Percentiles rank a stretch among this genome's conserved stretches.
These are phyloP conservation scores for Capsicum chinense DNA, from an alignment of 257 asterid species.

Conservation along the genomic window DNA sequence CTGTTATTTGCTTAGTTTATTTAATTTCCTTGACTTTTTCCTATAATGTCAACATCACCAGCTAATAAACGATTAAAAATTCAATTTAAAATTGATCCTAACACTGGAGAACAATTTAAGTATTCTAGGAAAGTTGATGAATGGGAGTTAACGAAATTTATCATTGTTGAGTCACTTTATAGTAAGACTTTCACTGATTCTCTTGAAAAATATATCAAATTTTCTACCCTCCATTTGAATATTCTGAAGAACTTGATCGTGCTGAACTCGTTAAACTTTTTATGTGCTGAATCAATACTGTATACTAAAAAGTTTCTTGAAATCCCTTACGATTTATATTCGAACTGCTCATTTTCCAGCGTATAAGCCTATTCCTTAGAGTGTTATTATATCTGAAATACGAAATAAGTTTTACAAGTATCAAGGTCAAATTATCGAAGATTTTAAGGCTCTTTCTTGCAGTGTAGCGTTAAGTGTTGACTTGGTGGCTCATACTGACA, in stretches of 20 bases:
- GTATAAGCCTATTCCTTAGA: not conserved
- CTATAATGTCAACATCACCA: not conserved
- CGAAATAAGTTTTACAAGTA: not conserved
- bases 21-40: not conserved
- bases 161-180: not conserved
- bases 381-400: not conserved
- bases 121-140: not conserved
- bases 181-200: conserved; percentile 1
- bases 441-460: conserved; percentile 17
- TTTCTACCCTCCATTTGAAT: not conserved
- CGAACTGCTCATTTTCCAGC: not conserved
- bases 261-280: conserved; percentile 1
- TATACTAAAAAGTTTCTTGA: not conserved
- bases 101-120: not conserved
- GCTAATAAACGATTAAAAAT: not conserved
- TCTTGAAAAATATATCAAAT: not conserved
- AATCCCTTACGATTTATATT: not conserved
- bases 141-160: not conserved
- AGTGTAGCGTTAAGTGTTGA: not conserved
- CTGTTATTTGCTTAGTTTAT: not conserved
- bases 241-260: conserved; percentile 1
- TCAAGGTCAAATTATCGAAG: not conserved
- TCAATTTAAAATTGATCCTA: not conserved
- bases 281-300: conserved; percentile 22
- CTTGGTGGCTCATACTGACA: not conserved